phyloP scores from a whole-genome alignment of 306 rosid species.

The Cicer cuneatum region DNA sequence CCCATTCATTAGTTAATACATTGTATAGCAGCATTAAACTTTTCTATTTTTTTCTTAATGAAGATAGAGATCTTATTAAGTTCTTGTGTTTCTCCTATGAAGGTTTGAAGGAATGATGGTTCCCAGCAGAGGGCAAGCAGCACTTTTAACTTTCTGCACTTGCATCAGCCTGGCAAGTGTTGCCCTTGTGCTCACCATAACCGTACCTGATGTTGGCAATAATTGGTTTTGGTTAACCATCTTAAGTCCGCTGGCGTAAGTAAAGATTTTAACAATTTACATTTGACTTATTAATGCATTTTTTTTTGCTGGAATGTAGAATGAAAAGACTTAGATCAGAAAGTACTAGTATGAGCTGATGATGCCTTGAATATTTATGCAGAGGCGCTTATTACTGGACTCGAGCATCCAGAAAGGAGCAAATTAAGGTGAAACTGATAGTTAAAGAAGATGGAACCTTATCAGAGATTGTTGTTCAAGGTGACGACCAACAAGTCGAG shows the following conservation, averaged over 20 bases:
- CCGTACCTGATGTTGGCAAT: conserved; percentile 83
- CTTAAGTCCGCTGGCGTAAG: conserved; percentile 93
- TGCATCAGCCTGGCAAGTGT: conserved; percentile 90
- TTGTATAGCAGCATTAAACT: not conserved
- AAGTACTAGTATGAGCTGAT: not conserved
- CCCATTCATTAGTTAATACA: not conserved
- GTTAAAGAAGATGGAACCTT: conserved; percentile 61
- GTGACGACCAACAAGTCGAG: conserved; percentile 90
- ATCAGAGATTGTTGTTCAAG: conserved; percentile 76
- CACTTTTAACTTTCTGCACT: conserved; percentile 84
- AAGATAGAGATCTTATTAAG: conserved; percentile 9
- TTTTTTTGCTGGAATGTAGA: not conserved
- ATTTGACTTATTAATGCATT: not conserved
- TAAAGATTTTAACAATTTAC: conserved; percentile 10
- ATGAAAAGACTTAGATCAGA: not conserved
- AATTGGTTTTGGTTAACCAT: conserved; percentile 83
- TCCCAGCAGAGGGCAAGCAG: conserved; percentile 89
- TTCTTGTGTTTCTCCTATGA: conserved; percentile 31
- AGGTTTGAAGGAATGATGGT: conserved; percentile 95
- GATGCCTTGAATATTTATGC: conserved; percentile 34
- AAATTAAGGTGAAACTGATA: conserved; percentile 74
- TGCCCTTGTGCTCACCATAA: conserved; percentile 91
- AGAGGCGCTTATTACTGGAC: conserved; percentile 88
- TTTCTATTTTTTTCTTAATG: not conserved
- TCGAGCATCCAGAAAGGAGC: conserved; percentile 81